Conservation (phyloP, 1,139 yeast species). For the Candida sojae region DNA sequence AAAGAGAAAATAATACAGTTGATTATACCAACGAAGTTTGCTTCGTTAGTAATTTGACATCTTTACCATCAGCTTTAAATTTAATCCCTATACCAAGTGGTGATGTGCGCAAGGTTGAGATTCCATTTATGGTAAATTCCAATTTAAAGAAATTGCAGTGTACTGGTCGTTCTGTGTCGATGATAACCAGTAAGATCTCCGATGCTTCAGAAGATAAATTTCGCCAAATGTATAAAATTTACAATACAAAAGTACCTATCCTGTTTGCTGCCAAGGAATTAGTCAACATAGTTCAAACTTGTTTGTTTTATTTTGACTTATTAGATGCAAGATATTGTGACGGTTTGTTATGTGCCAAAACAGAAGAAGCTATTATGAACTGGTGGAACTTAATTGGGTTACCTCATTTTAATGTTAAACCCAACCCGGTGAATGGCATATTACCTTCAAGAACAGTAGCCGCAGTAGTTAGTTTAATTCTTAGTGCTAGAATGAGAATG, state of each 20-base stretch:
- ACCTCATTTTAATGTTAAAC: conserved; percentile 55
- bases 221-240: conserved; percentile 67
- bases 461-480: conserved; percentile 60
- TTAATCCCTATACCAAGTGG: conserved; percentile 73
- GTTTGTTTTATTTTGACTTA: conserved; percentile 75
- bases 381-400: conserved; percentile 88
- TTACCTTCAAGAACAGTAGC: conserved; percentile 70
- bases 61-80: conserved; percentile 74
- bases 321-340: conserved; percentile 73
- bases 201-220: conserved; percentile 85
- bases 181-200: conserved; percentile 62
- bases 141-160: conserved; percentile 78
- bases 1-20: conserved; percentile 5
- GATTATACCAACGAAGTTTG: conserved; percentile 39
- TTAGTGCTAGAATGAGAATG: conserved; percentile 67
- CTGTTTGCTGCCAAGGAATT: conserved; percentile 74
- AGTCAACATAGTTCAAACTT: conserved; percentile 71
- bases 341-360: conserved; percentile 78
- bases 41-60: conserved; percentile 78
- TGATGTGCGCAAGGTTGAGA: conserved; percentile 53
- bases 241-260: conserved; percentile 49
- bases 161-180: conserved; percentile 78
- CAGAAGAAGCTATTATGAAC: conserved; percentile 65
- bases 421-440: conserved; percentile 47
- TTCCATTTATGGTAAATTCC: conserved; percentile 67